Percentiles rank a stretch among this genome's conserved stretches.
Evolutionary conservation across 2,329 filamentous ascomycete species (phyloP).

Genomic region (Ceratocystis papillata): DNA sequence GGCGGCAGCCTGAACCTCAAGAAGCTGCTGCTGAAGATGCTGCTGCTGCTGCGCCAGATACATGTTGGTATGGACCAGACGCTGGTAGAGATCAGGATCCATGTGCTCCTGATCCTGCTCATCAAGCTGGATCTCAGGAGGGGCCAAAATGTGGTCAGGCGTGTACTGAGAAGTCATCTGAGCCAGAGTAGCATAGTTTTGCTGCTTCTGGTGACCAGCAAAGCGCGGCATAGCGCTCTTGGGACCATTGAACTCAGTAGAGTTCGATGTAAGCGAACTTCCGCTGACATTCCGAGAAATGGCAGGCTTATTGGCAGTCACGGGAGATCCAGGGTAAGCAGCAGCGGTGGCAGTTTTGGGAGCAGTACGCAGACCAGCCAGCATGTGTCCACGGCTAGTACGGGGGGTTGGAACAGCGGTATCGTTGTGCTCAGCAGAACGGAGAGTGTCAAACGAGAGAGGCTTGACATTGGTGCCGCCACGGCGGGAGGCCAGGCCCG

Average conservation of each 20-base stretch:
- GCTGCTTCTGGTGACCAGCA: constrained; percentile 29
- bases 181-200: constrained; percentile 29
- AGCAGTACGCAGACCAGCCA: constrained; percentile 85
- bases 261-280: constrained; percentile 37
- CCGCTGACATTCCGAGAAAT: constrained; percentile 38
- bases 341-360: constrained; percentile 72
- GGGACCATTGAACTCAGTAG: constrained; percentile 36
- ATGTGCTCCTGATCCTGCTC: constrained; percentile 60
- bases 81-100: constrained; percentile 77
- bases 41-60: constrained; percentile 93
- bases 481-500: constrained; percentile 72
- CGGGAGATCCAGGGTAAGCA: constrained; percentile 57
- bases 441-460: constrained; percentile 63
- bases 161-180: constrained; percentile 48
- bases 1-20: constrained; percentile 69
- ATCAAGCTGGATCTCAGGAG: constrained; percentile 66
- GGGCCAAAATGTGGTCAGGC: constrained; percentile 79
- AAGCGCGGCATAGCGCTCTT: constrained; percentile 49
- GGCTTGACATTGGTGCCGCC: constrained; percentile 85
- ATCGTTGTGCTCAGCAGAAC: constrained; percentile 56
- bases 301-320: constrained; percentile 33
- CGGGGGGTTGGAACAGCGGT: constrained; percentile 69
- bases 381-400: constrained; percentile 86
- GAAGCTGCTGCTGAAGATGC: constrained; percentile 83
- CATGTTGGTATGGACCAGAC: constrained; percentile 80